Percentiles rank a stretch among this genome's conserved stretches.
phyloP scores from a whole-genome alignment of 257 asterid species.

The Paulownia fortunei region DNA sequence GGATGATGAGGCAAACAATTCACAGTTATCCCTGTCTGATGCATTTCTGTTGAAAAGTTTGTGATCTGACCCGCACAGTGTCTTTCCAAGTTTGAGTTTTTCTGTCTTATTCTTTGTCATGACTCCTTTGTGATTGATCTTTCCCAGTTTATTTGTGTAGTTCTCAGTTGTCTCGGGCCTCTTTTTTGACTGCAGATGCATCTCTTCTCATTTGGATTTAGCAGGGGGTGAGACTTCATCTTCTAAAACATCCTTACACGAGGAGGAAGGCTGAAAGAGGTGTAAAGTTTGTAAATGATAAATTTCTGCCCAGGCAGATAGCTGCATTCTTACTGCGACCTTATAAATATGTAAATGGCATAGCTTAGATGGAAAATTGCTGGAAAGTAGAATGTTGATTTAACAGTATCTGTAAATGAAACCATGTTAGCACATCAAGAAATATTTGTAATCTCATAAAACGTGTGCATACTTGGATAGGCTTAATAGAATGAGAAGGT shows the following conservation, averaged over 20 bases:
- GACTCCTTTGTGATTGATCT: background rate
- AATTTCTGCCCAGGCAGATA: background rate
- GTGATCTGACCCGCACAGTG: slow-evolving; percentile 49
- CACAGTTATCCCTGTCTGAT: slow-evolving; percentile 76
- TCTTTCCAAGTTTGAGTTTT: background rate
- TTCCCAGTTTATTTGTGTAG: background rate
- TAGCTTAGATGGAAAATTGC: background rate
- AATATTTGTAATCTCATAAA: background rate
- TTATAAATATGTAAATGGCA: background rate
- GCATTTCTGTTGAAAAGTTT: slow-evolving; percentile 40
- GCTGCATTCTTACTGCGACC: background rate
- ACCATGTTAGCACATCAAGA: background rate
- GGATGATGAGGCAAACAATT: slow-evolving; percentile 50
- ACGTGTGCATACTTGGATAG: too few relatives aligned
- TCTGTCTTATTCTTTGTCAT: too few relatives aligned
- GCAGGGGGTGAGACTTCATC: background rate
- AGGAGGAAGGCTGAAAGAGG: background rate
- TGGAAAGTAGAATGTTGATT: background rate
- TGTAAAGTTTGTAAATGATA: background rate
- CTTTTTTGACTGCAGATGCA: slow-evolving; percentile 25
- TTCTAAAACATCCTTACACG: background rate
- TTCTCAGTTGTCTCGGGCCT: background rate
- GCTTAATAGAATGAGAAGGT: too few relatives aligned
- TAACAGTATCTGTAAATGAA: background rate
- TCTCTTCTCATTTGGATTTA: background rate